Evolutionary conservation across 345 rosid genomes (phyloP), one percentile per base, ranked within the genome.

Genomic region (Limnanthes douglasii): DNA sequence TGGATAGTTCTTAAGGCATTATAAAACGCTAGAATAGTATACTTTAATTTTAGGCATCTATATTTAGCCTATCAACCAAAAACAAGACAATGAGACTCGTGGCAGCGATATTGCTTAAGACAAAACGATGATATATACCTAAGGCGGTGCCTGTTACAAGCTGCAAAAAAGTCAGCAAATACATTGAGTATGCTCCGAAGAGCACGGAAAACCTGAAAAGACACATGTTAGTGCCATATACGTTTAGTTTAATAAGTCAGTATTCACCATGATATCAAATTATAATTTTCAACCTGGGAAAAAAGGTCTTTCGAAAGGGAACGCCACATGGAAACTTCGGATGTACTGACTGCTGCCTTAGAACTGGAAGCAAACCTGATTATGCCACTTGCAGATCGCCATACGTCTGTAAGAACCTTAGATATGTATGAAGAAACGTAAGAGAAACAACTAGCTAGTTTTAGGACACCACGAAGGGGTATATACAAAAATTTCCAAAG

Each of bases 111-210:
- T 8, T 1, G 11, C 21, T 13, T 11, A 6, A 1, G 6, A 20
- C 1, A 31, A 20, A 6, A 42, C 6, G 11, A 15, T 34, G 46
- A n/a, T n/a, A n/a, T n/a, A n/a, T 58, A 92, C 99, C 99, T 81
- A 24, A 92, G 94, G 34, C 96, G 95, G 61, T 92, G 99, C 57
- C 99, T 69, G 64, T 92, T 85, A 71, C 99, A 92, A 16, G 94
- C 75, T 17, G 74, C 48, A 45, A 85, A 85, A 70, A 78, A 75
- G 35, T 83, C 99, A 16, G 73, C 77, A 44, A 81, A 69, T 13
- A 96, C 99, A 49, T 92, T 63, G 50, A 85, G 47, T 57, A 92
- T 92, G 36, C 93, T 78, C 65, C 73, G 78, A 8, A 92, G 60
- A 21, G 96, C 96, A 50, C 86, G 94, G 32, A 85, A 92, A 41